Percentiles rank a stretch among this genome's conserved stretches.
Conservation (phyloP, 805 yeast species). For the Clavispora phyllophila region DNA sequence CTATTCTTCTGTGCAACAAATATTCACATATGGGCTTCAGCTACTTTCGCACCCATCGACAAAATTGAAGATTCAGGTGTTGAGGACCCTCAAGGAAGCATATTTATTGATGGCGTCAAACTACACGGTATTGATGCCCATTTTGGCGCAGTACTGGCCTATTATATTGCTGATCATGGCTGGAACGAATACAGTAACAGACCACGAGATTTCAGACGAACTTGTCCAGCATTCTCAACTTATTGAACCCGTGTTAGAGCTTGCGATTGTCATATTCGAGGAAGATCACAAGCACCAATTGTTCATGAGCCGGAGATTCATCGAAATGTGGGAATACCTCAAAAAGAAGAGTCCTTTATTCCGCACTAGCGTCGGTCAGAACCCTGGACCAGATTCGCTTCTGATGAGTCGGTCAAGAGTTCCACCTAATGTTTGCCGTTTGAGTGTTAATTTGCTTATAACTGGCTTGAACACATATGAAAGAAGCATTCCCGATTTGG, state of each 20-base stretch:
- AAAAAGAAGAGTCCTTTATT: constrained; percentile 4
- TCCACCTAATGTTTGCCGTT: constrained; percentile 17
- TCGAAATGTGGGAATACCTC: constrained; percentile 40
- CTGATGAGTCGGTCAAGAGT: not conserved
- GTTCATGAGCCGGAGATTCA: constrained; percentile 44
- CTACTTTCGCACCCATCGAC: constrained; percentile 63
- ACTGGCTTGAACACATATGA: constrained; percentile 37
- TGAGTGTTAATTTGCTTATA: constrained; percentile 26
- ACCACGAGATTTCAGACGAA: constrained; percentile 1
- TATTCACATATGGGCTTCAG: constrained; percentile 66
- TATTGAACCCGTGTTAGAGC: constrained; percentile 24
- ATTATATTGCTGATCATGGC: constrained; percentile 18
- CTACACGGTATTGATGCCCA: constrained; percentile 26
- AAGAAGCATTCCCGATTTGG: constrained; percentile 34
- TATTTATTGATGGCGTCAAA: constrained; percentile 31
- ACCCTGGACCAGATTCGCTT: not conserved
- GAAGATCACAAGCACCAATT: constrained; percentile 36
- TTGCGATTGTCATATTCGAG: constrained; percentile 22
- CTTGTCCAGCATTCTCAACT: constrained; percentile 9
- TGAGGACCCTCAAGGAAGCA: constrained; percentile 37
- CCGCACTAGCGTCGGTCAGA: not conserved
- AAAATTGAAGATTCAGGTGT: constrained; percentile 49
- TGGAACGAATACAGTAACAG: constrained; percentile 15
- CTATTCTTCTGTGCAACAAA: constrained; percentile 55
- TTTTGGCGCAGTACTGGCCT: constrained; percentile 33